Evolutionary conservation across 1,139 yeast species (phyloP).

Genomic region (Saccharomycopsis phalli): DNA sequence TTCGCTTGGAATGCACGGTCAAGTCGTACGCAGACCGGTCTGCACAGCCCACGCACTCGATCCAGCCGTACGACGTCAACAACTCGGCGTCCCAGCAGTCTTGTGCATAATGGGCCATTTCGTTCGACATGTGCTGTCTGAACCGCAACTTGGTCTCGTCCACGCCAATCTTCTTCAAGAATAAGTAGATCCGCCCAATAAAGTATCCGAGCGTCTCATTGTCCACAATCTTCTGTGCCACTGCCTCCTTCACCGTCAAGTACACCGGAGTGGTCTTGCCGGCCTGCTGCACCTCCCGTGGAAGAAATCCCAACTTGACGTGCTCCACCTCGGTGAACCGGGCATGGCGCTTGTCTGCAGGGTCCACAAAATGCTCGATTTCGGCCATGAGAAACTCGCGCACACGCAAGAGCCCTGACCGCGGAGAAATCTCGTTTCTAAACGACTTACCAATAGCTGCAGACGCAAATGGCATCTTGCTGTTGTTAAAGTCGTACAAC

Average conservation of each 20-base stretch:
- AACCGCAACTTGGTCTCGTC: slow-evolving; percentile 78
- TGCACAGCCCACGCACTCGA: slow-evolving; percentile 99
- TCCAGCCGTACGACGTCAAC: slow-evolving; percentile 95
- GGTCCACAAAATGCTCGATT: slow-evolving; percentile 97
- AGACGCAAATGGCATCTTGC: slow-evolving; percentile 97
- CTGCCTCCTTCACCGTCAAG: slow-evolving; percentile 84
- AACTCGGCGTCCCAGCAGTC: slow-evolving; percentile 99
- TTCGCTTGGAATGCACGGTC: slow-evolving; percentile 89
- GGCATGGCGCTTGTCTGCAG: slow-evolving; percentile 72
- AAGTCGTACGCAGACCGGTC: slow-evolving; percentile 98
- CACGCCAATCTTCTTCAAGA: slow-evolving; percentile 84
- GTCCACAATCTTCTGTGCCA: slow-evolving; percentile 76
- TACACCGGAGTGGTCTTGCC: slow-evolving; percentile 67
- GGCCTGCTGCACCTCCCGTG: slow-evolving; percentile 77
- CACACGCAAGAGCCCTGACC: slow-evolving; percentile 94
- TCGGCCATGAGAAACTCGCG: slow-evolving; percentile 99
- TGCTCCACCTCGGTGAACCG: slow-evolving; percentile 71
- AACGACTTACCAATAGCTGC: slow-evolving; percentile 98
- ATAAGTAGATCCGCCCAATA: slow-evolving; percentile 82
- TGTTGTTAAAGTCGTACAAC: slow-evolving; percentile 88
- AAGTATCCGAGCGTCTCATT: slow-evolving; percentile 97
- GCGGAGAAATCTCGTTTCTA: slow-evolving; percentile 97
- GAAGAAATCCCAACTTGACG: slow-evolving; percentile 65
- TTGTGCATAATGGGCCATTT: slow-evolving; percentile 99
- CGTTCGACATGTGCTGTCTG: slow-evolving; percentile 97